phyloP scores from a whole-genome alignment of 2,329 filamentous ascomycete species.

The Chaetomiaceae sp. region DNA sequence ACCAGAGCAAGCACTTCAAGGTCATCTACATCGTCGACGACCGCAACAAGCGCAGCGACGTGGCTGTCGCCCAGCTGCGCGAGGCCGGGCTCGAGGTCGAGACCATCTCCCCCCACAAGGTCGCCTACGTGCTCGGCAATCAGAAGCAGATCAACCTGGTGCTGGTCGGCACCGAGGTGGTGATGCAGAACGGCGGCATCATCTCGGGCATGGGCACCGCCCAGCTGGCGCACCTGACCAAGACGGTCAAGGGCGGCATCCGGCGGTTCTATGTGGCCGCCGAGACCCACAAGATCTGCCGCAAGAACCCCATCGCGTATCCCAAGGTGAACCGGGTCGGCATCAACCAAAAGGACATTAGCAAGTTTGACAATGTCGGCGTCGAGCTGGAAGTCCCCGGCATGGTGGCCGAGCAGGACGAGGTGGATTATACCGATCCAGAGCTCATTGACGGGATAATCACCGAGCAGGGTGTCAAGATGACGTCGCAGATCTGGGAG shows the following conservation, averaged over 20 bases:
- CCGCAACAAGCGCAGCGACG: constrained; percentile 56
- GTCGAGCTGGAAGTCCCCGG: constrained; percentile 24
- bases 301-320: constrained; percentile 78
- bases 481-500: constrained; percentile 41
- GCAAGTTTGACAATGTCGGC: constrained; percentile 24
- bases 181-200: constrained; percentile 90
- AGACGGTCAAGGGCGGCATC: constrained; percentile 43
- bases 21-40: constrained; percentile 73
- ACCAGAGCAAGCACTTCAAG: constrained; percentile 57
- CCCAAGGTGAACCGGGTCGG: constrained; percentile 60
- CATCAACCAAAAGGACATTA: constrained; percentile 61
- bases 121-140: constrained; percentile 68
- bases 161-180: constrained; percentile 72
- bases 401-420: constrained; percentile 41
- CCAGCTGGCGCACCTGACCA: constrained; percentile 79
- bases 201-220: constrained; percentile 82
- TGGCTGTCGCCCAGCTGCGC: constrained; percentile 67
- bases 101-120: constrained; percentile 69
- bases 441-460: constrained; percentile 68
- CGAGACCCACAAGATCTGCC: constrained; percentile 95
- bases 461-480: constrained; percentile 69
- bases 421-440: constrained; percentile 71
- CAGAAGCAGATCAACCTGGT: constrained; percentile 66
- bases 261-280: constrained; percentile 81
- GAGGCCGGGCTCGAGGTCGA: constrained; percentile 76